Conservation (phyloP, 768 basidiomycete species). For the Trametes gibbosa region DNA sequence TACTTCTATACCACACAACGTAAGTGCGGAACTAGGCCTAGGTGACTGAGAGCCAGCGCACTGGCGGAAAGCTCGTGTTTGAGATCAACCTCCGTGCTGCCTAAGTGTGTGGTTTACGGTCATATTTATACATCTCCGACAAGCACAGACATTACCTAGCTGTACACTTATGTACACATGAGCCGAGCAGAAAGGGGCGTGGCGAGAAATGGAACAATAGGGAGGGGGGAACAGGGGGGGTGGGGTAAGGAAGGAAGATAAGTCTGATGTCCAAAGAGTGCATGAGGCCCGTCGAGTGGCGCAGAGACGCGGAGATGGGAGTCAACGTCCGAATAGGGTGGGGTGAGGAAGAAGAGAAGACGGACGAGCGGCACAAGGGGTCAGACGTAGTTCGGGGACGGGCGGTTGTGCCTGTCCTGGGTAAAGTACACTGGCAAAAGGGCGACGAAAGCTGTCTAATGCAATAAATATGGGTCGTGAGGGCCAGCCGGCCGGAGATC, state of each 20-base stretch:
- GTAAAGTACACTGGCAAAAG: constrained; percentile 7
- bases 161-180: constrained; percentile 14
- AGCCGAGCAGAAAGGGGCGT: background rate
- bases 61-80: too few relatives aligned
- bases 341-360: background rate
- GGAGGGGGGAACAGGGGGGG: background rate
- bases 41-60: too few relatives aligned
- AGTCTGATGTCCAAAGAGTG: background rate
- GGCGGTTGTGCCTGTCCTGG: background rate
- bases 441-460: constrained; percentile 5
- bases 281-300: background rate
- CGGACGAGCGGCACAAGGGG: background rate
- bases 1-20: too few relatives aligned
- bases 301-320: background rate
- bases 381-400: background rate
- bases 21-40: too few relatives aligned
- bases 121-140: constrained; percentile 6
- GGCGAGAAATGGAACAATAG: background rate
- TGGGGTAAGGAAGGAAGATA: background rate
- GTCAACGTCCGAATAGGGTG: background rate
- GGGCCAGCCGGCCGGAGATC: constrained; percentile 13
- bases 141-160: constrained; percentile 16
- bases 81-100: too few relatives aligned
- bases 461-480: constrained; percentile 1
- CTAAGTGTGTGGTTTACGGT: too few relatives aligned